Evolutionary conservation across 2,329 filamentous ascomycete genomes (phyloP).

Genomic region (Diplodia corticola): DNA sequence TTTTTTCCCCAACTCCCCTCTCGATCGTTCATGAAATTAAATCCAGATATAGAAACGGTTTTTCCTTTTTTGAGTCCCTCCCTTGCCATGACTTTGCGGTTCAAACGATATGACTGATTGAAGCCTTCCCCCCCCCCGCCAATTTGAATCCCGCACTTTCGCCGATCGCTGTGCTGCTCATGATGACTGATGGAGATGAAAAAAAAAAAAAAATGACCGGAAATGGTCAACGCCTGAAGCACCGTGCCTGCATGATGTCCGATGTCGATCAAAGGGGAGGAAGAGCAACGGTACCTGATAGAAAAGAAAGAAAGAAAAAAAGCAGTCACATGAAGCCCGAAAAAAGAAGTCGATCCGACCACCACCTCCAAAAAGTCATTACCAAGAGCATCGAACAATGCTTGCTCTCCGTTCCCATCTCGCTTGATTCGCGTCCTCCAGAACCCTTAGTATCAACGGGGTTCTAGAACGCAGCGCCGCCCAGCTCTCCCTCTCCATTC

Average conservation of each 20-base stretch:
- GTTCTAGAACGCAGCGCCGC: slow-evolving; percentile 38
- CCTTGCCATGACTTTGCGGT: neutral
- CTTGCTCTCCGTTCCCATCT: neutral
- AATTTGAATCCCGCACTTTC: neutral
- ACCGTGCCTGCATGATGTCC: slow-evolving; percentile 5
- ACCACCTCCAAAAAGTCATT: neutral
- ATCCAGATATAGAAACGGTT: neutral
- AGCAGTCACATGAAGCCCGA: neutral
- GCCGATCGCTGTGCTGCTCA: slow-evolving; percentile 12
- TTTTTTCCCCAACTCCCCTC: neutral
- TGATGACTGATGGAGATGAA: neutral
- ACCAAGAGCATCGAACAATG: neutral
- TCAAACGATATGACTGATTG: neutral
- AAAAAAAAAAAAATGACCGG: neutral
- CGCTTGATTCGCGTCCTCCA: neutral
- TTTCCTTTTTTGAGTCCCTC: neutral
- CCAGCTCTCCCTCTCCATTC: slow-evolving; percentile 42
- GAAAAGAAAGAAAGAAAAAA: neutral
- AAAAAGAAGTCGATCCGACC: neutral
- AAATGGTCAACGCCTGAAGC: neutral
- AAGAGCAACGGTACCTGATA: too few species aligned
- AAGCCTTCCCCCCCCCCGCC: neutral
- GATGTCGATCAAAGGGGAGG: neutral
- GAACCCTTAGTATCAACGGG: neutral
- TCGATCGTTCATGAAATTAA: neutral